Percentiles rank a stretch among this genome's conserved stretches.
Conservation (phyloP, 192 early-diverging fungal genomes). For the Umbelopsis isabellina region DNA sequence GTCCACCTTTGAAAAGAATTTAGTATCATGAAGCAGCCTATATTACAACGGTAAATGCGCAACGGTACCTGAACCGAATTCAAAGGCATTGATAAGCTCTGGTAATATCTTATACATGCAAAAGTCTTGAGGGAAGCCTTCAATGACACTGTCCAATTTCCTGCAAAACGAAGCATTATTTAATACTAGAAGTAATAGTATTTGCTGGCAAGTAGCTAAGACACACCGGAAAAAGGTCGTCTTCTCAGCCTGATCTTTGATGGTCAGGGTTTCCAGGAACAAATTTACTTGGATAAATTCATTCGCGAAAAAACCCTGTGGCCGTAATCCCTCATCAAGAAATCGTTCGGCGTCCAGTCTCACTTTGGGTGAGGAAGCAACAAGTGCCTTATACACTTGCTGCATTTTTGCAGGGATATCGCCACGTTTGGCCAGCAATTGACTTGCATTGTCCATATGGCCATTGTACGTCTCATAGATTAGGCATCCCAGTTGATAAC, state of each 20-base stretch:
- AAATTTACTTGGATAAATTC: constrained; percentile 82
- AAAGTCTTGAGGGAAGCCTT: constrained; percentile 81
- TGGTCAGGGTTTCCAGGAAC: constrained; percentile 90
- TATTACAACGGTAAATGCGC: not conserved
- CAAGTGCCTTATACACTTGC: constrained; percentile 63
- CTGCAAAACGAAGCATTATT: constrained; percentile 34
- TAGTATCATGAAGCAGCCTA: not conserved
- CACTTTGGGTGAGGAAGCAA: constrained; percentile 59
- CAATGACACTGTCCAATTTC: constrained; percentile 72
- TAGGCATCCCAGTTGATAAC: constrained; percentile 81
- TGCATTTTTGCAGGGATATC: constrained; percentile 67
- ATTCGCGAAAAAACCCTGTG: constrained; percentile 76
- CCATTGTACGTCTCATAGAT: constrained; percentile 86
- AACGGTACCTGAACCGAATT: constrained; percentile 68
- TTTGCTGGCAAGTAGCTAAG: not conserved
- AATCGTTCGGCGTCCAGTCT: constrained; percentile 71
- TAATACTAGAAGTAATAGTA: not conserved
- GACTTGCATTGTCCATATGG: constrained; percentile 48
- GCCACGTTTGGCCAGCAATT: constrained; percentile 47
- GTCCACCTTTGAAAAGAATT: constrained; percentile 46
- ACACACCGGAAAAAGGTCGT: constrained; percentile 69
- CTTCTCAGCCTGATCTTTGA: constrained; percentile 89
- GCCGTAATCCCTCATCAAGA: constrained; percentile 63
- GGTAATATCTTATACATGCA: constrained; percentile 93
- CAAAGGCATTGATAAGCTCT: constrained; percentile 82